These are phyloP conservation scores for Fusarium heterosporum DNA, from an alignment of 2,329 filamentous ascomycete genomes.

Conservation along the genomic window DNA sequence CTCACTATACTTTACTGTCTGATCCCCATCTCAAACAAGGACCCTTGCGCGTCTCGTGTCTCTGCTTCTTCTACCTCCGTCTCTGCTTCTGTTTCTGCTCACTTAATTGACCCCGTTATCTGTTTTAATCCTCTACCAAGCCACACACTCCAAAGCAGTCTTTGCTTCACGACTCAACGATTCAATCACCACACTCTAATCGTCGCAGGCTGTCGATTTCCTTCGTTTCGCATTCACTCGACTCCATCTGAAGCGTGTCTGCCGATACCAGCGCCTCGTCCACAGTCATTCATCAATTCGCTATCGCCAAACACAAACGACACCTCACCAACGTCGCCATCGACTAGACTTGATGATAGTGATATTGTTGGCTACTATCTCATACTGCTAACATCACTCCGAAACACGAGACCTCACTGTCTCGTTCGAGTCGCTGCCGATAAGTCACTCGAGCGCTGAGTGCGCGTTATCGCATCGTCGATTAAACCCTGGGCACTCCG, in stretches of 20 bases:
- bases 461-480: conserved; percentile 41
- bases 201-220: conserved; percentile 48
- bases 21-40: conserved; percentile 28
- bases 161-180: conserved; percentile 39
- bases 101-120: conserved; percentile 36
- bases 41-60: conserved; percentile 28
- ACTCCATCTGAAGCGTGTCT: conserved; percentile 27
- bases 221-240: conserved; percentile 32
- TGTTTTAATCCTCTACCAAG: conserved; percentile 30
- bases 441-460: conserved; percentile 39
- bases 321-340: conserved; percentile 6
- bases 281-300: conserved; percentile 30
- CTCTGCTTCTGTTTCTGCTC: conserved; percentile 8
- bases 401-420: conserved; percentile 1
- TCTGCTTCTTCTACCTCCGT: conserved; percentile 7
- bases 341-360: conserved; percentile 25
- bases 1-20: conserved; percentile 8
- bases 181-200: conserved; percentile 29
- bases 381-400: conserved; percentile 21
- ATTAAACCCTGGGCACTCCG: conserved; percentile 22
- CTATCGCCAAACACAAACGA: conserved; percentile 22
- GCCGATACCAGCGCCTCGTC: conserved; percentile 19
- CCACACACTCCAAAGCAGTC: conserved; percentile 21
- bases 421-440: conserved; percentile 17
- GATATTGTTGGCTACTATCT: conserved; percentile 29